Percentiles rank a stretch among this genome's conserved stretches.
phyloP scores from a whole-genome alignment of 2,329 filamentous ascomycete genomes.

The Lachnellula willkommii region DNA sequence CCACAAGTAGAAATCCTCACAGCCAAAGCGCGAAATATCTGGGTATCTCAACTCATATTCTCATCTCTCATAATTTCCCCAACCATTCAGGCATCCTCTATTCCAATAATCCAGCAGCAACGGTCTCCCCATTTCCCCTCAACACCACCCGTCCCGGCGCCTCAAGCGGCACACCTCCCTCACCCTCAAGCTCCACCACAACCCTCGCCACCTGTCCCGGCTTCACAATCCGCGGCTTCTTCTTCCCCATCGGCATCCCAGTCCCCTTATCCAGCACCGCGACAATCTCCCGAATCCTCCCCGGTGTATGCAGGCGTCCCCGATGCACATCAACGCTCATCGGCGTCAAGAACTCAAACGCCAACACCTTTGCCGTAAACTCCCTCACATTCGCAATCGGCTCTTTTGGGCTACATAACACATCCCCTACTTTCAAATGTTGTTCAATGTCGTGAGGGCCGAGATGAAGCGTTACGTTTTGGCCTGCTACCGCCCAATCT shows the following conservation, averaged over 20 bases:
- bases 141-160: conserved; percentile 74
- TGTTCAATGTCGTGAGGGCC: conserved; percentile 71
- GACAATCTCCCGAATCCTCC: conserved; percentile 64
- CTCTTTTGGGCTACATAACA: conserved; percentile 66
- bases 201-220: conserved; percentile 74
- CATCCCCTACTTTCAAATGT: conserved; percentile 77
- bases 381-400: conserved; percentile 66
- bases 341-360: conserved; percentile 84
- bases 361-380: conserved; percentile 79
- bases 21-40: too few relatives aligned
- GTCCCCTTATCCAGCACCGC: conserved; percentile 74
- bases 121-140: conserved; percentile 71
- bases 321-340: conserved; percentile 86
- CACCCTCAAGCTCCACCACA: conserved; percentile 65
- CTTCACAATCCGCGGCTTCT: conserved; percentile 77
- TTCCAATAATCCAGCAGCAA: conserved; percentile 83
- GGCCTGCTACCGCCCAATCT: conserved; percentile 90
- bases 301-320: conserved; percentile 74
- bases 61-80: too few relatives aligned
- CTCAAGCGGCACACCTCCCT: conserved; percentile 65
- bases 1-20: too few relatives aligned
- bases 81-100: background rate
- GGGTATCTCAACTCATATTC: too few relatives aligned
- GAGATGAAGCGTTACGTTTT: conserved; percentile 81
- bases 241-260: conserved; percentile 66